phyloP scores from a whole-genome alignment of 202 grass and related monocot species.

The Panicum virgatum region DNA sequence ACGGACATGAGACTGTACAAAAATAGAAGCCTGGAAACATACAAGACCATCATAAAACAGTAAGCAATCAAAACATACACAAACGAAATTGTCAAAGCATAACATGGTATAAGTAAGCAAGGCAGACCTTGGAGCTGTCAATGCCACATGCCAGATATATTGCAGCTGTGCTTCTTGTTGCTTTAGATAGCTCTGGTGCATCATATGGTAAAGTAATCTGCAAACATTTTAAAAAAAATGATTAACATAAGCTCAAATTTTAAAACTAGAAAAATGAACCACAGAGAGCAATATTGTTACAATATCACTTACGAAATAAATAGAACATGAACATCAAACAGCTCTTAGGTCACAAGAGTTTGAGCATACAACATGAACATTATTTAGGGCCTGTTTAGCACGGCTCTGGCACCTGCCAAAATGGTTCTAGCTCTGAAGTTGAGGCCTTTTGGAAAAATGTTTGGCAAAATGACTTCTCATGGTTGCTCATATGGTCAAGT shows the following conservation, averaged over 20 bases:
- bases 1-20: slow-evolving; percentile 96
- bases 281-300: not conserved
- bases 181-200: slow-evolving; percentile 68
- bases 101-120: slow-evolving; percentile 6
- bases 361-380: not conserved
- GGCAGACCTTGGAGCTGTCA: slow-evolving; percentile 80
- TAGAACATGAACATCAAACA: not conserved
- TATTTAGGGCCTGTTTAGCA: not conserved
- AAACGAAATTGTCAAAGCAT: slow-evolving; percentile 12
- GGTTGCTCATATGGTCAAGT: no score
- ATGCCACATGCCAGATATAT: slow-evolving; percentile 94
- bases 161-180: slow-evolving; percentile 95
- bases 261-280: slow-evolving; percentile 4
- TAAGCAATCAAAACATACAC: slow-evolving; percentile 7
- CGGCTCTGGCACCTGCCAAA: no score
- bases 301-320: slow-evolving; percentile 9
- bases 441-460: no score
- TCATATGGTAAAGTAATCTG: slow-evolving; percentile 97
- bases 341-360: slow-evolving; percentile 13
- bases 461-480: no score
- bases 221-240: slow-evolving; percentile 18
- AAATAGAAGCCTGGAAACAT: slow-evolving; percentile 78
- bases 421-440: no score
- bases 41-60: slow-evolving; percentile 16
- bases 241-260: slow-evolving; percentile 25